Conservation (phyloP, 371 early-diverging fungal genomes). For the Circinella umbellata region DNA sequence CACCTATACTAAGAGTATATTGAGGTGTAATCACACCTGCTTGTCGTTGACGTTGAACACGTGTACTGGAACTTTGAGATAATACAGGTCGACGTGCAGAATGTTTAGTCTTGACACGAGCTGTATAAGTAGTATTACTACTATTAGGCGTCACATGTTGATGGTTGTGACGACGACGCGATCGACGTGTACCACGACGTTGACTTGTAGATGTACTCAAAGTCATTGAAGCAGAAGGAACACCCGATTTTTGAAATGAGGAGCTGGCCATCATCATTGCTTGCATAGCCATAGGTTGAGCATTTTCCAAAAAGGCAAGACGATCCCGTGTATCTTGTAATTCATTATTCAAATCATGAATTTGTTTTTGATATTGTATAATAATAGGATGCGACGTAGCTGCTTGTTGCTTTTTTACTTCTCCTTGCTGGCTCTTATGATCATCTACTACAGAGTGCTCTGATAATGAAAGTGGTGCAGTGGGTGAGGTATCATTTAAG, state of each 20-base stretch:
- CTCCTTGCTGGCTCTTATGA: neutral
- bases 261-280: constrained; percentile 20
- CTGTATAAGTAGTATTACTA: constrained; percentile 15
- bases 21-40: neutral
- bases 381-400: constrained; percentile 49
- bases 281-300: constrained; percentile 24
- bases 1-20: constrained; percentile 12
- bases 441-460: too few species aligned
- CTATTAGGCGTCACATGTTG: constrained; percentile 6
- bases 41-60: neutral
- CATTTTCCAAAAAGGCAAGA: constrained; percentile 29
- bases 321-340: constrained; percentile 49
- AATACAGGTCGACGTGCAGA: constrained; percentile 12
- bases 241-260: constrained; percentile 10
- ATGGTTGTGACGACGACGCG: constrained; percentile 5
- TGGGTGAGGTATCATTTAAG: constrained; percentile 20
- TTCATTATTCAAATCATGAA: constrained; percentile 55
- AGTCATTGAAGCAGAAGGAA: constrained; percentile 3
- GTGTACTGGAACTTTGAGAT: constrained; percentile 15
- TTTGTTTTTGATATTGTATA: constrained; percentile 55
- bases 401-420: neutral
- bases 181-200: constrained; percentile 16
- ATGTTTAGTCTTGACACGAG: constrained; percentile 14
- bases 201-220: constrained; percentile 16
- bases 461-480: neutral